Percentiles rank a stretch among this genome's conserved stretches.
These are phyloP conservation scores for Zizania palustris DNA, from an alignment of 202 grass and related monocot genomes.

Conservation along the genomic window DNA sequence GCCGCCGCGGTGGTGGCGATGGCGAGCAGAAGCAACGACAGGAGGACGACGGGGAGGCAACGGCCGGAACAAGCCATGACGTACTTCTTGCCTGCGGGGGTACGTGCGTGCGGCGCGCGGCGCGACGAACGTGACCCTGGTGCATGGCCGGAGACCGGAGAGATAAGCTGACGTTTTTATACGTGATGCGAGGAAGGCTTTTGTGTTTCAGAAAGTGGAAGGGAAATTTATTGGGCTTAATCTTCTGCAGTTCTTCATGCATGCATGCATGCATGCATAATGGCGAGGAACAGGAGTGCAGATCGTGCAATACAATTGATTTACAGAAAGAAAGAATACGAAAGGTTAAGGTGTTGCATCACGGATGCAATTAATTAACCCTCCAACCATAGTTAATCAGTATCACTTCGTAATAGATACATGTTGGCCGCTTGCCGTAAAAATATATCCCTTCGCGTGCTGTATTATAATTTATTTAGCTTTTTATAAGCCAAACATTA, in stretches of 20 bases:
- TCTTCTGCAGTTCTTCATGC: not conserved
- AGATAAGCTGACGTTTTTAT: slow-evolving; percentile 15
- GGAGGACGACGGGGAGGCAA: not conserved
- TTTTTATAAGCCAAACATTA: too few species aligned
- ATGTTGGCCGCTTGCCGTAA: too few species aligned
- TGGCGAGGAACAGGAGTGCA: not conserved
- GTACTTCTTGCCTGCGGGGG: not conserved
- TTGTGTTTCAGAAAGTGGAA: not conserved
- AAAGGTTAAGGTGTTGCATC: not conserved
- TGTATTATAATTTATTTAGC: too few species aligned
- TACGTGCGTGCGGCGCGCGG: not conserved
- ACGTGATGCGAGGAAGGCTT: not conserved
- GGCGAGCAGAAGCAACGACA: slow-evolving; percentile 22
- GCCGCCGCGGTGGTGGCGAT: not conserved
- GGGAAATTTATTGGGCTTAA: not conserved
- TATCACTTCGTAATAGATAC: too few species aligned
- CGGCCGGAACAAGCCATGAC: slow-evolving; percentile 36
- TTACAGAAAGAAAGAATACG: too few species aligned
- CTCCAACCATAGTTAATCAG: not conserved
- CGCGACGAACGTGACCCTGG: not conserved
- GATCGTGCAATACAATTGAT: not conserved
- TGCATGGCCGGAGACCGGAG: not conserved
- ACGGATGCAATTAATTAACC: not conserved
- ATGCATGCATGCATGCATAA: not conserved
- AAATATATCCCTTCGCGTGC: too few species aligned